Evolutionary conservation across 1,284 basidiomycete species (phyloP).

Genomic region (Trametes polyzona): DNA sequence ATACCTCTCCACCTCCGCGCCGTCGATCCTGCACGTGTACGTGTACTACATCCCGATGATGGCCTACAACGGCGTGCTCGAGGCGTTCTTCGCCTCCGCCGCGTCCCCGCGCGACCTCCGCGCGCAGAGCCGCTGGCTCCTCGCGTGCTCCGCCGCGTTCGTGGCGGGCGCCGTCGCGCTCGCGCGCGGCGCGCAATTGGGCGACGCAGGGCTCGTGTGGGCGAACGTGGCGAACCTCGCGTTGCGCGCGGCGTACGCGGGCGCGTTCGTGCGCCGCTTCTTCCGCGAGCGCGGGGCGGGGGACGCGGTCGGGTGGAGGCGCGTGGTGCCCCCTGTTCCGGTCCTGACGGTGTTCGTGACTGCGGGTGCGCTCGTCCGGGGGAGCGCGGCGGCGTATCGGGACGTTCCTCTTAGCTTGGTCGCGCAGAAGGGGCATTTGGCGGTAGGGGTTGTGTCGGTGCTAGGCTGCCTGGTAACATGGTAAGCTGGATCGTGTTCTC

Average conservation of each 20-base stretch:
- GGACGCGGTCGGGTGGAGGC: constrained; percentile 25
- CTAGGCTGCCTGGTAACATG: constrained; percentile 36
- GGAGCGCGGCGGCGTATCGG: constrained; percentile 28
- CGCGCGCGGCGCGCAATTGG: constrained; percentile 50
- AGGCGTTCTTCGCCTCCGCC: constrained; percentile 86
- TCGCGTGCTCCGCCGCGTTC: constrained; percentile 65
- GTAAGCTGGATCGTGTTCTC: constrained; percentile 26
- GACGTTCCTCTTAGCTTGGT: constrained; percentile 25
- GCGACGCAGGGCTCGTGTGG: constrained; percentile 75
- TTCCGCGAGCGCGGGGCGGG: constrained; percentile 27
- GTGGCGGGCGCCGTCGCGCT: constrained; percentile 55
- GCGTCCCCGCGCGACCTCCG: constrained; percentile 68
- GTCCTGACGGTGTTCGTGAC: constrained; percentile 34
- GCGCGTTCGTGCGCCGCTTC: constrained; percentile 35
- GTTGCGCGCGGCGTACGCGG: constrained; percentile 59
- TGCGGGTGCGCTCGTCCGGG: constrained; percentile 33
- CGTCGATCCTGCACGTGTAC: constrained; percentile 76
- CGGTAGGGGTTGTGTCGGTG: constrained; percentile 31
- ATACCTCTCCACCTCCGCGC: constrained; percentile 76
- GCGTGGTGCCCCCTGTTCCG: constrained; percentile 31
- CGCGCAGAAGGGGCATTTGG: constrained; percentile 36
- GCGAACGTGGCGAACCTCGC: constrained; percentile 73
- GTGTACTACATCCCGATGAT: constrained; percentile 86
- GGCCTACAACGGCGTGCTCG: constrained; percentile 86
- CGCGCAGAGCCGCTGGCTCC: constrained; percentile 73